These are phyloP conservation scores for Myxozyma melibiosi DNA, from an alignment of 805 yeast species.

Conservation along the genomic window DNA sequence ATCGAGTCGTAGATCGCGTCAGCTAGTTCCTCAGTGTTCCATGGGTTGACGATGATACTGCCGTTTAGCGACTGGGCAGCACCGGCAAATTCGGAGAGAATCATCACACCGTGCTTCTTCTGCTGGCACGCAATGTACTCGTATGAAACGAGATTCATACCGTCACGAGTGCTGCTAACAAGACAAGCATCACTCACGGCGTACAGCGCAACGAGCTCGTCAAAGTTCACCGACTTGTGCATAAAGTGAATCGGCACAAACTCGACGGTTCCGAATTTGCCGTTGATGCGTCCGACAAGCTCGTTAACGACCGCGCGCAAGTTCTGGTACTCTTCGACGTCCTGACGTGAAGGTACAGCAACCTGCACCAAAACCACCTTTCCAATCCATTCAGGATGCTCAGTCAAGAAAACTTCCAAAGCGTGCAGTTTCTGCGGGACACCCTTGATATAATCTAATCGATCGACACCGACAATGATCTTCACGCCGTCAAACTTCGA, in stretches of 20 bases:
- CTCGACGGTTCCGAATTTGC: constrained; percentile 93
- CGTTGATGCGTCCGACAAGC: constrained; percentile 94
- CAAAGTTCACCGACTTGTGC: constrained; percentile 89
- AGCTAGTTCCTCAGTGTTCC: constrained; percentile 95
- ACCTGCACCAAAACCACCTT: constrained; percentile 94
- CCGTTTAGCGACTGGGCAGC: constrained; percentile 99
- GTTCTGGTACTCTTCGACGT: constrained; percentile 95
- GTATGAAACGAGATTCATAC: constrained; percentile 95
- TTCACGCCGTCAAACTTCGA: constrained; percentile 74
- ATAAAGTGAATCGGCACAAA: constrained; percentile 96
- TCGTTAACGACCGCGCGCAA: constrained; percentile 93
- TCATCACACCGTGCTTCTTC: constrained; percentile 79
- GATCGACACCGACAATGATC: constrained; percentile 93
- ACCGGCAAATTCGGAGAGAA: constrained; percentile 94
- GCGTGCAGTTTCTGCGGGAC: constrained; percentile 98
- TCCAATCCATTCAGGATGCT: constrained; percentile 98
- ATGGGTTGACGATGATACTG: constrained; percentile 90
- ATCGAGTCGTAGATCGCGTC: constrained; percentile 83
- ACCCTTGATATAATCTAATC: constrained; percentile 95
- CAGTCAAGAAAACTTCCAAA: constrained; percentile 85
- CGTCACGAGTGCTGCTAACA: constrained; percentile 94
- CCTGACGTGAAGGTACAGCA: constrained; percentile 97
- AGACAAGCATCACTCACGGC: constrained; percentile 85
- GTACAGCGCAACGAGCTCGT: constrained; percentile 87
- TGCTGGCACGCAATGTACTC: constrained; percentile 97